Percentiles rank a stretch among this genome's conserved stretches.
phyloP scores from a whole-genome alignment of 2,329 filamentous ascomycete species.

The Epichloe bromicola region DNA sequence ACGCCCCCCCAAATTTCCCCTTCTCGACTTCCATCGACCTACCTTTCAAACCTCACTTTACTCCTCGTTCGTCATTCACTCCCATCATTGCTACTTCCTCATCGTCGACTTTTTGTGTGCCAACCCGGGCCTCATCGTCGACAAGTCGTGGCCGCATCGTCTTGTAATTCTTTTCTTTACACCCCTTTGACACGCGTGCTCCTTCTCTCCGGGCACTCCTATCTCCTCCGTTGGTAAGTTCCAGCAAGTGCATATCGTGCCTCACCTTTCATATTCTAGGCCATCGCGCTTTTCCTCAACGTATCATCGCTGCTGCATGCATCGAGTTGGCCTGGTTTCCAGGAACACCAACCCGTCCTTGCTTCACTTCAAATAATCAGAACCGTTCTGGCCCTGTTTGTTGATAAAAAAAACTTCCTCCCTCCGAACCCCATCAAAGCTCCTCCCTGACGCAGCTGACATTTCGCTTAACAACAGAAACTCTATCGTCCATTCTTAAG shows the following conservation, averaged over 20 bases:
- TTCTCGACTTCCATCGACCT: conserved; percentile 10
- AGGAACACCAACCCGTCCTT: background rate
- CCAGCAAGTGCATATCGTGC: conserved; percentile 3
- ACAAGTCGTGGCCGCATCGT: conserved; percentile 12
- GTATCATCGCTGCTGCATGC: background rate
- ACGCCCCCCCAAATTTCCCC: conserved; percentile 14
- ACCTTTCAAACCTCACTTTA: conserved; percentile 8
- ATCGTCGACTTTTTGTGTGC: conserved; percentile 10
- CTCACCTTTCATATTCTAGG: background rate
- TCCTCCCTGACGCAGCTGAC: conserved; percentile 12
- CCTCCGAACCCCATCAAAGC: conserved; percentile 1
- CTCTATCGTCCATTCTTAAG: conserved; percentile 14
- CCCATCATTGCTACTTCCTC: conserved; percentile 27
- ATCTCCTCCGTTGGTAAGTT: conserved; percentile 11
- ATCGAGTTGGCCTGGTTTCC: background rate
- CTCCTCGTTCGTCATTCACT: conserved; percentile 11
- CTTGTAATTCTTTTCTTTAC: conserved; percentile 15
- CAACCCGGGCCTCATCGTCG: conserved; percentile 6
- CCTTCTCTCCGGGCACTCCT: conserved; percentile 8
- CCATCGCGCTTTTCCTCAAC: background rate
- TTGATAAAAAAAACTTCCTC: conserved; percentile 12
- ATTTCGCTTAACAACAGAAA: background rate
- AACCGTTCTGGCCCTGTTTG: background rate
- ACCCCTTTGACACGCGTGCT: conserved; percentile 22
- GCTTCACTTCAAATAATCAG: background rate